Evolutionary conservation across 2,329 filamentous ascomycete species (phyloP).

Genomic region (Pseudogymnoascus sp.): DNA sequence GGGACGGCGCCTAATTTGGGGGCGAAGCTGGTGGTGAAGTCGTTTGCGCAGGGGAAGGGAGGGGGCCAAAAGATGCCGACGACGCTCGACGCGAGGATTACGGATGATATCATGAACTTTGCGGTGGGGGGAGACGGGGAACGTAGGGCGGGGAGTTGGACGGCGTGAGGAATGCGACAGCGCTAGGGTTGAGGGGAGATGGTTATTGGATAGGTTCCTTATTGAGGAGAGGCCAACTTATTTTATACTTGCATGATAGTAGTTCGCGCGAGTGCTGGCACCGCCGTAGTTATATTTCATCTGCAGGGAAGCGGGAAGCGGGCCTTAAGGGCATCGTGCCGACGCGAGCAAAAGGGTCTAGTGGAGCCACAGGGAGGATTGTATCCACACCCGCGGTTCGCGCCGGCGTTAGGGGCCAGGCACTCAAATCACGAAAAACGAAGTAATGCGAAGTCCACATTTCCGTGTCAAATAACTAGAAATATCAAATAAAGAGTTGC

Average conservation of each 20-base stretch:
- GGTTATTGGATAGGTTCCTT: background rate
- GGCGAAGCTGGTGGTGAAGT: background rate
- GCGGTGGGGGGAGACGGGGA: background rate
- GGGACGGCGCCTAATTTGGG: background rate
- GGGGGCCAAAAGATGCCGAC: background rate
- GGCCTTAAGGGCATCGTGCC: background rate
- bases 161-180: background rate
- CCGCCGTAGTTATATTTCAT: background rate
- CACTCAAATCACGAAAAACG: background rate
- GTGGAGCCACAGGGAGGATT: no score
- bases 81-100: background rate
- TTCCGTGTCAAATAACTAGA: background rate
- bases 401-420: background rate
- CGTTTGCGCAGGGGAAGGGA: background rate
- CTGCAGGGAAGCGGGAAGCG: background rate
- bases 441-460: background rate
- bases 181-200: background rate
- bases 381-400: no score
- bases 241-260: background rate
- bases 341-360: no score
- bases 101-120: background rate
- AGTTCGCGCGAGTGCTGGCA: background rate
- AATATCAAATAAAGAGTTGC: background rate
- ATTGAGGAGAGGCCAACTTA: background rate
- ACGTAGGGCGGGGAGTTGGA: background rate